A percentile compares a stretch with the other conserved stretches of the same genome.
phyloP scores from a whole-genome alignment of 345 rosid genomes.

The Brassica cretica region DNA sequence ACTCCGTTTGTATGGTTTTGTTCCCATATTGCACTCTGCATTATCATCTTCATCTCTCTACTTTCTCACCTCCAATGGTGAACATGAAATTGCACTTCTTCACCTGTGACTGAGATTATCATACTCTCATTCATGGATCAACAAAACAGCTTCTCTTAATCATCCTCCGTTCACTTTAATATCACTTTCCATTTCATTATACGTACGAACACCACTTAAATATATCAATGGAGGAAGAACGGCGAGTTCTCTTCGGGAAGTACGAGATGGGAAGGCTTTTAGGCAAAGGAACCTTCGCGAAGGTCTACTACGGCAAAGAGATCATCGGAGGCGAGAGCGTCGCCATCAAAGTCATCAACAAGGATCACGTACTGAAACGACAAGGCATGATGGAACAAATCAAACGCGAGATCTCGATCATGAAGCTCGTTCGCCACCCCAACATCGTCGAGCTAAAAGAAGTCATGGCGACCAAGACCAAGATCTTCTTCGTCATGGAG shows the following conservation, averaged over 20 bases:
- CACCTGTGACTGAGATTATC: neutral
- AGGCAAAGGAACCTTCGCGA: conserved; percentile 92
- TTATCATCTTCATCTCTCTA: neutral
- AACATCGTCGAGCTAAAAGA: conserved; percentile 69
- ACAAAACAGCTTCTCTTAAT: conserved; percentile 1
- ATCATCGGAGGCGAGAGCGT: conserved; percentile 45
- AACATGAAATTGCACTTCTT: conserved; percentile 15
- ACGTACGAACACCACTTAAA: neutral
- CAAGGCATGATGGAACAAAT: conserved; percentile 75
- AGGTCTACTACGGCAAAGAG: conserved; percentile 63
- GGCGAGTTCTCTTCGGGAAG: conserved; percentile 52
- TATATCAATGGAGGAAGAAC: conserved; percentile 59
- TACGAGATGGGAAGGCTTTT: conserved; percentile 71
- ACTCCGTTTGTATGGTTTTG: neutral
- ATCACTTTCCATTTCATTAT: neutral
- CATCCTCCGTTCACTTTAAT: neutral
- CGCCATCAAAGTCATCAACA: conserved; percentile 70
- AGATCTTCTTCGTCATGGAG: conserved; percentile 84
- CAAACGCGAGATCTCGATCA: conserved; percentile 70
- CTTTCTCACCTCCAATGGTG: neutral
- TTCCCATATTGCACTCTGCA: neutral
- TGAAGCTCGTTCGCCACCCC: conserved; percentile 75
- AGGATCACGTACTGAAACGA: conserved; percentile 47
- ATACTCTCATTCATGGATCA: conserved; percentile 1
- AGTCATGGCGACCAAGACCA: conserved; percentile 72